A percentile compares a stretch with the other conserved stretches of the same genome.
Evolutionary conservation across 805 yeast genomes (phyloP).

Genomic region (Cyberlindnera maclurae): DNA sequence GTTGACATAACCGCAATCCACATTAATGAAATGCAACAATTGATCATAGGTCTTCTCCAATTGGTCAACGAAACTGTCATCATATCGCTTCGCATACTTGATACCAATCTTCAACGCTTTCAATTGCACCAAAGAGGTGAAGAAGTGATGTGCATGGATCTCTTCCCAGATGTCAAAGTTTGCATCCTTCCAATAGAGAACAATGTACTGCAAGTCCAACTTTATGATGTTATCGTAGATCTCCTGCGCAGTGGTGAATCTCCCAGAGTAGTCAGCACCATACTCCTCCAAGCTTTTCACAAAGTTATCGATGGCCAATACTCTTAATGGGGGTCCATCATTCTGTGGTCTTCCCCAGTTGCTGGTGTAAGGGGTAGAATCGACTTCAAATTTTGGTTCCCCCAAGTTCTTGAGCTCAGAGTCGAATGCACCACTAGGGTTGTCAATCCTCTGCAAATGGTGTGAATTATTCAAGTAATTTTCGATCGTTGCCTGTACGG

Average conservation of each 20-base stretch:
- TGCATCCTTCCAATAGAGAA: conserved; percentile 49
- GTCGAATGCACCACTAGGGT: conserved; percentile 58
- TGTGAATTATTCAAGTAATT: conserved; percentile 55
- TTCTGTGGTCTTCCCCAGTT: conserved; percentile 95
- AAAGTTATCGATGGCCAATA: conserved; percentile 54
- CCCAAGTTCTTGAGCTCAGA: conserved; percentile 56
- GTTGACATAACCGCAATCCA: conserved; percentile 31
- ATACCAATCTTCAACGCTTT: conserved; percentile 59
- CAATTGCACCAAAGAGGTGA: conserved; percentile 69
- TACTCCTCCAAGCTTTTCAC: conserved; percentile 35
- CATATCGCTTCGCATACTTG: conserved; percentile 27
- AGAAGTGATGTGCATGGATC: conserved; percentile 64
- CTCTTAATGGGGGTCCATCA: conserved; percentile 88
- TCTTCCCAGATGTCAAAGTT: conserved; percentile 97
- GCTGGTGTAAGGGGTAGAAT: conserved; percentile 54
- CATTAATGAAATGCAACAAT: conserved; percentile 22
- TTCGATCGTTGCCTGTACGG: conserved; percentile 34
- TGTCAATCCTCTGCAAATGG: conserved; percentile 55
- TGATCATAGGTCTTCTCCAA: conserved; percentile 19
- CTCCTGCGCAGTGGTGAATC: conserved; percentile 22
- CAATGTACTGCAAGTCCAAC: conserved; percentile 64
- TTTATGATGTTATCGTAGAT: conserved; percentile 48
- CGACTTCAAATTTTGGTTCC: conserved; percentile 79
- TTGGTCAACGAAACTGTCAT: conserved; percentile 20
- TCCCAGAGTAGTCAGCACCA: conserved; percentile 24